Conservation (phyloP, 2,329 filamentous ascomycete species). For the Aspergillus pseudoterreus region DNA sequence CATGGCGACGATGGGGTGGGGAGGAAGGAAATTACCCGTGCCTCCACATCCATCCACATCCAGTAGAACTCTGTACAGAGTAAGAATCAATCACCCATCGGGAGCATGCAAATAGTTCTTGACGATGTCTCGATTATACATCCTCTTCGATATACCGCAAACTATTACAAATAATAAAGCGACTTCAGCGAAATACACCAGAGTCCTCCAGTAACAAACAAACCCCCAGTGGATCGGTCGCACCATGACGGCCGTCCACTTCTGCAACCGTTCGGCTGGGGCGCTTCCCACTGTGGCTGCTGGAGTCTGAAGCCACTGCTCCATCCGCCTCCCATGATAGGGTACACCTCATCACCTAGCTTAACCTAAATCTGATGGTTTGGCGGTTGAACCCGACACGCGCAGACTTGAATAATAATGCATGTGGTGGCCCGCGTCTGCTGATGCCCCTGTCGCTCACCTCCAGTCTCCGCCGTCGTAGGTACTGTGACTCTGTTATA, state of each 20-base stretch:
- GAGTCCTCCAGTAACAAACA: no score
- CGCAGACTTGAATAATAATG: no score
- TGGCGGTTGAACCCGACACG: constrained; percentile 2
- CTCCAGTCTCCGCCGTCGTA: not conserved
- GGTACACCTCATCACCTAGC: constrained; percentile 17
- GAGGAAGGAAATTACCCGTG: not conserved
- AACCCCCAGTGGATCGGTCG: not conserved
- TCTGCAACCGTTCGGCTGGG: constrained; percentile 14
- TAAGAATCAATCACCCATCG: no score
- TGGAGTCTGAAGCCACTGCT: constrained; percentile 2
- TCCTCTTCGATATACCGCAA: no score
- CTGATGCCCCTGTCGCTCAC: constrained; percentile 6
- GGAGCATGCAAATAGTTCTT: no score
- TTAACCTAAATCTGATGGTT: constrained; percentile 8
- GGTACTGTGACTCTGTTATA: no score
- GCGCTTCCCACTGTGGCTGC: constrained; percentile 4
- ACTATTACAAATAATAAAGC: constrained; percentile 5
- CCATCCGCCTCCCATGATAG: constrained; percentile 9
- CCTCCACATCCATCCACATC: not conserved
- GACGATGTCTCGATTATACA: no score
- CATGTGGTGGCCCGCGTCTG: not conserved
- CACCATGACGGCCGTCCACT: constrained; percentile 8
- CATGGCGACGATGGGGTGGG: not conserved
- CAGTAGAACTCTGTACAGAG: no score
- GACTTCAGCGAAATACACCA: no score